A percentile compares a stretch with the other conserved stretches of the same genome.
These are phyloP conservation scores for Dipteronia sinensis DNA, from an alignment of 345 rosid species.

Conservation along the genomic window DNA sequence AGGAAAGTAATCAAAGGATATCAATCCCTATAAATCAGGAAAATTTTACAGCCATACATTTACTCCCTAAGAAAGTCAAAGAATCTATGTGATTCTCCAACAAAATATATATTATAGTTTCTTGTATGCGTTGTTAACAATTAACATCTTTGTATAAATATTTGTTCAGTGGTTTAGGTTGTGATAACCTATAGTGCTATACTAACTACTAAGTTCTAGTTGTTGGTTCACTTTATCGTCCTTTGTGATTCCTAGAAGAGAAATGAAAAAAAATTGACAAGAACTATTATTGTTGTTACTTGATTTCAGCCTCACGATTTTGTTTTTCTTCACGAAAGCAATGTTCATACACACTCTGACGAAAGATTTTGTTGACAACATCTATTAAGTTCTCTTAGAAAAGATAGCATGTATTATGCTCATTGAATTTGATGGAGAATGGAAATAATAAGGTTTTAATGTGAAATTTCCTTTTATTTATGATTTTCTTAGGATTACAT, in stretches of 20 bases:
- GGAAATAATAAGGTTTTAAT: too few species aligned
- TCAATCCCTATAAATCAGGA: too few species aligned
- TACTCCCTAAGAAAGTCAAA: too few species aligned
- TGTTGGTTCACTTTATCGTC: not conserved
- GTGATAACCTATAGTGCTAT: not conserved
- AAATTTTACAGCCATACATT: too few species aligned
- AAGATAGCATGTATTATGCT: not conserved
- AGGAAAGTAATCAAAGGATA: too few species aligned
- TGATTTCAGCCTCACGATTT: not conserved
- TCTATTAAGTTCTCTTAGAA: not conserved
- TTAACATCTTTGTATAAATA: not conserved
- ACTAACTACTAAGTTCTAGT: not conserved
- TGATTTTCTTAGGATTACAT: too few species aligned
- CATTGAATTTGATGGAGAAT: too few species aligned
- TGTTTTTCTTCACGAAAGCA: not conserved
- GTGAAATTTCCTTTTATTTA: too few species aligned
- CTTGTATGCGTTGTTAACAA: not conserved
- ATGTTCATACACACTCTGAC: not conserved
- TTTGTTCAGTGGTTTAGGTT: not conserved
- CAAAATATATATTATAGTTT: not conserved
- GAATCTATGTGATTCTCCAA: too few species aligned
- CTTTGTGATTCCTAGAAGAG: not conserved
- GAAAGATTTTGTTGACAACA: not conserved
- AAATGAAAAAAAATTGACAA: not conserved
- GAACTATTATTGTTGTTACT: not conserved